Conservation (phyloP, 805 yeast genomes). For the Teunomyces atbi region DNA sequence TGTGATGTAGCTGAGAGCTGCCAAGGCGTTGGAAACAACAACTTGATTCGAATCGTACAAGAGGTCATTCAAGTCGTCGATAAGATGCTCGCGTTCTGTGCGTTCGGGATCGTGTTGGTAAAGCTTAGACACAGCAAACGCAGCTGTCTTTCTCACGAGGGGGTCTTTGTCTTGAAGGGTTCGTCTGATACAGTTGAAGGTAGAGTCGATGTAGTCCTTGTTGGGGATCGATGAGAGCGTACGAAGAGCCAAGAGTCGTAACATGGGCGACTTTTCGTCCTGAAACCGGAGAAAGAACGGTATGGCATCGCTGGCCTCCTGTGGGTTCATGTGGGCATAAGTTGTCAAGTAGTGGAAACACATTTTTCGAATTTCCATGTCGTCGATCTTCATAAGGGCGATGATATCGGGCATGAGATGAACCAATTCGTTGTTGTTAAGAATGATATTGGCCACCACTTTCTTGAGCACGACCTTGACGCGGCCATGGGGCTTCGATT, state of each 20-base stretch:
- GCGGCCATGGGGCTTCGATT: slow-evolving; percentile 38
- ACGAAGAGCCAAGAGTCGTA: slow-evolving; percentile 61
- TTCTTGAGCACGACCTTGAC: slow-evolving; percentile 53
- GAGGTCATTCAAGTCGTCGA: slow-evolving; percentile 49
- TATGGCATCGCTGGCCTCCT: slow-evolving; percentile 53
- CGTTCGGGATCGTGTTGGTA: slow-evolving; percentile 53
- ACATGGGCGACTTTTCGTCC: slow-evolving; percentile 42
- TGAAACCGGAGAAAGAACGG: slow-evolving; percentile 56
- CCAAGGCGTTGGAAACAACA: slow-evolving; percentile 71
- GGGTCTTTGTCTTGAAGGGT: slow-evolving; percentile 50
- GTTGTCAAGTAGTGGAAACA: slow-evolving; percentile 65
- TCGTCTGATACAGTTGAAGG: slow-evolving; percentile 38
- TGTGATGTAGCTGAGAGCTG: slow-evolving; percentile 63
- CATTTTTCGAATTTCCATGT: slow-evolving; percentile 30
- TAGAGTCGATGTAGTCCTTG: slow-evolving; percentile 47
- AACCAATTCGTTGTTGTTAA: slow-evolving; percentile 77
- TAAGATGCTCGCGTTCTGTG: slow-evolving; percentile 43
- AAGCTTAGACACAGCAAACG: slow-evolving; percentile 64
- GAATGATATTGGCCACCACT: slow-evolving; percentile 77
- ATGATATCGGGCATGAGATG: slow-evolving; percentile 53
- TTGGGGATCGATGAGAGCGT: slow-evolving; percentile 62
- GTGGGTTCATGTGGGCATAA: slow-evolving; percentile 59
- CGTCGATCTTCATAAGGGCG: slow-evolving; percentile 13
- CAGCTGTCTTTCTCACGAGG: slow-evolving; percentile 66
- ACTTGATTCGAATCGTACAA: slow-evolving; percentile 56